A percentile compares a stretch with the other conserved stretches of the same genome.
Evolutionary conservation across 1,139 yeast species (phyloP).

Genomic region (Scheffersomyces cryptocercus): DNA sequence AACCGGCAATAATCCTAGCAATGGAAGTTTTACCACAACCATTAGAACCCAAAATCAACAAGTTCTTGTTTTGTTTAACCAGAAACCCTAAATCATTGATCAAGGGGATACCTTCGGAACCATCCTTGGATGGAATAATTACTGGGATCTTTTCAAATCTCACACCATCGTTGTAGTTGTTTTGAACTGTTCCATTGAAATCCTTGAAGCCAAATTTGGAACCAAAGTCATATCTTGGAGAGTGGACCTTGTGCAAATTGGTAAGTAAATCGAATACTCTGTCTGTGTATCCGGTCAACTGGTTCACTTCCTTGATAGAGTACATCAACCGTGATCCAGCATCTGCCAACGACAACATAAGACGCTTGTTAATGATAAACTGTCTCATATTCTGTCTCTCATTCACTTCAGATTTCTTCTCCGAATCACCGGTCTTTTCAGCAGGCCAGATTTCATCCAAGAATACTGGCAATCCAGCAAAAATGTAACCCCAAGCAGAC

Average conservation of each 20-base stretch:
- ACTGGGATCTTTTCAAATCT: constrained; percentile 83
- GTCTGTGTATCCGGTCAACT: constrained; percentile 87
- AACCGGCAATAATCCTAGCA: constrained; percentile 79
- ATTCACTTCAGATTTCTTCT: constrained; percentile 19
- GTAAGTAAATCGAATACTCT: constrained; percentile 76
- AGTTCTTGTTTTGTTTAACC: constrained; percentile 66
- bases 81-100: constrained; percentile 62
- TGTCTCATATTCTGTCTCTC: constrained; percentile 73
- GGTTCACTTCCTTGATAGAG: constrained; percentile 90
- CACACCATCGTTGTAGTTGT: constrained; percentile 68
- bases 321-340: constrained; percentile 97
- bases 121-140: constrained; percentile 68
- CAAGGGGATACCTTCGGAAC: constrained; percentile 55
- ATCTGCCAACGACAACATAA: constrained; percentile 89
- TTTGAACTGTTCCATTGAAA: constrained; percentile 80
- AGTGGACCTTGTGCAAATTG: constrained; percentile 81
- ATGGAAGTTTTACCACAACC: constrained; percentile 92
- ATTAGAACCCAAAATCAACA: constrained; percentile 81
- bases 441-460: constrained; percentile 46
- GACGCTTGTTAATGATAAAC: constrained; percentile 85
- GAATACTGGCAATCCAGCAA: constrained; percentile 84
- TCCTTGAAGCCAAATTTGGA: constrained; percentile 52
- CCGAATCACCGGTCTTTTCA: constrained; percentile 11
- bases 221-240: constrained; percentile 65
- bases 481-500: constrained; percentile 92